These are phyloP conservation scores for Mycena chlorophos DNA, from an alignment of 768 basidiomycete species.

Conservation along the genomic window DNA sequence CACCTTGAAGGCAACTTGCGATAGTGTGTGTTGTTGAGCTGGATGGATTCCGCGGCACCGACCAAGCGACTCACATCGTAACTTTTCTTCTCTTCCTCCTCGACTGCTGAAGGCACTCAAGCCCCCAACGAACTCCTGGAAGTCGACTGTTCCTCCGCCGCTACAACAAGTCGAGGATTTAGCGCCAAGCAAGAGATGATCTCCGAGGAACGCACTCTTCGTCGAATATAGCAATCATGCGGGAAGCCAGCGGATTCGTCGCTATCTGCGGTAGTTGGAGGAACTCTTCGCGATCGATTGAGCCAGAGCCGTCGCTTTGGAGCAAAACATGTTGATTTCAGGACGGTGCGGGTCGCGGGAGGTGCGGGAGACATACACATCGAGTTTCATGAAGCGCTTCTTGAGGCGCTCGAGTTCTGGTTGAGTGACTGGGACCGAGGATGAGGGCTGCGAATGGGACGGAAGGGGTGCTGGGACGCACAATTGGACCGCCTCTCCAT, in stretches of 20 bases:
- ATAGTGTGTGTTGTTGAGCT: slow-evolving; percentile 5
- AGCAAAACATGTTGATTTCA: not conserved
- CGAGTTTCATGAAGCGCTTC: slow-evolving; percentile 99
- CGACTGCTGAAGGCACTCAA: slow-evolving; percentile 96
- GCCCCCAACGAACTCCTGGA: slow-evolving; percentile 98
- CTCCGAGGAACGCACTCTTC: slow-evolving; percentile 75
- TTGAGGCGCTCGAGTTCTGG: slow-evolving; percentile 92
- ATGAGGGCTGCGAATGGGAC: not conserved
- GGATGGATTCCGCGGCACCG: not conserved
- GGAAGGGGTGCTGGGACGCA: slow-evolving; percentile 44
- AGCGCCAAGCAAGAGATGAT: not conserved
- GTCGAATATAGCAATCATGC: slow-evolving; percentile 99
- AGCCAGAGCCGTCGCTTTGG: slow-evolving; percentile 88
- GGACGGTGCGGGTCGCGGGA: not conserved
- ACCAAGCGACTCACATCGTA: slow-evolving; percentile 83
- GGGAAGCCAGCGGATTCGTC: slow-evolving; percentile 91
- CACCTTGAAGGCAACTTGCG: slow-evolving; percentile 95
- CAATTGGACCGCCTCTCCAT: slow-evolving; percentile 98
- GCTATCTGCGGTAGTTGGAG: slow-evolving; percentile 98
- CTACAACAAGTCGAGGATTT: slow-evolving; percentile 41
- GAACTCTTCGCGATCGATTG: slow-evolving; percentile 98
- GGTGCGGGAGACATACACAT: slow-evolving; percentile 55
- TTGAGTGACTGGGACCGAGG: slow-evolving; percentile 71
- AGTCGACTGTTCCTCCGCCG: slow-evolving; percentile 97
- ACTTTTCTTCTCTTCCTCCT: slow-evolving; percentile 95